Evolutionary conservation across 176 grass and related monocot genomes (phyloP), one percentile per base, ranked within the genome.

Genomic region (Poa pratensis): DNA sequence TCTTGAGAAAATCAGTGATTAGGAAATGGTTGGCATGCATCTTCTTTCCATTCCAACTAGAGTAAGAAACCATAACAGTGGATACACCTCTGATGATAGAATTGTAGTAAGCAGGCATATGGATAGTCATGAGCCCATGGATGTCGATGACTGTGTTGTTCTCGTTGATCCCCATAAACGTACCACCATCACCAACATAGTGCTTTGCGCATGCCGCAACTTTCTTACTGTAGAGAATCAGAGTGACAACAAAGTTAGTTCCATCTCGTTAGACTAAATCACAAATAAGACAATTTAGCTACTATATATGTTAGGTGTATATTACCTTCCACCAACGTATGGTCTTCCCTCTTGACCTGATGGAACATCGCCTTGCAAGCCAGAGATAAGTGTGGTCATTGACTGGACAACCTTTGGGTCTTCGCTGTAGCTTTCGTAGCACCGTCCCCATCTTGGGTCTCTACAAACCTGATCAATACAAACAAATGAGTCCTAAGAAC

Each of bases 381-480:
- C 93, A 57, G 91, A 81, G 67, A 95, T 93, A 14, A 95, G 69
- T 52, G 86, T 67, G 60, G 93, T 95, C 76, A 95, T 37, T 45
- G 84, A 82, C 80, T 92, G 88, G 30, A 95, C 93, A 72, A 95
- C 65, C 83, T 76, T 86, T 51, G 91, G 85, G 54, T 95, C 90
- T 71, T 95, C 93, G 0, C 93, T 92, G 3, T 95, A 95, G 80
- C 93, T 95, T 80, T 95, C 93, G 0, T 93, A 95, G 86, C 93
- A 95, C 17, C 93, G 93, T 32, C 93, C 93, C 93, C 93, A 95
- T 82, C 93, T 95, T 70, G 93, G 93, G 60, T 95, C 93, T 93
- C 93, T 95, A 73, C 93, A 95, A 69, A 93, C 91, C 93, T 95
- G 80, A 32, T 42, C 7, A 51, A 64, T 17, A 62, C 42, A 58